Percentiles rank a stretch among this genome's conserved stretches.
phyloP scores from a whole-genome alignment of 805 yeast species.

The Saturnispora galanensis region DNA sequence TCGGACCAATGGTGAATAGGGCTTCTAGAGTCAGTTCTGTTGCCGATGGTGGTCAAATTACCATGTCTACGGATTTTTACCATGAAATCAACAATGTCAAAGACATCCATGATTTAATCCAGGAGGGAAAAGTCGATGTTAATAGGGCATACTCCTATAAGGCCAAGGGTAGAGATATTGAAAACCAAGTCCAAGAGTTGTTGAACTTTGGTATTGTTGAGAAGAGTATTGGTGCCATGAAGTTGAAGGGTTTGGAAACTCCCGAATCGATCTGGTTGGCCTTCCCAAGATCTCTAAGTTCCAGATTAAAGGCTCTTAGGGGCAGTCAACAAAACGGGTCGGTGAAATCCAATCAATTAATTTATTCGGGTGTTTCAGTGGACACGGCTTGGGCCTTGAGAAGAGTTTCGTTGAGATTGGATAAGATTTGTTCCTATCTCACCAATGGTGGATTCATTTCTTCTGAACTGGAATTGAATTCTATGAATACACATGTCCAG shows the following conservation, averaged over 20 bases:
- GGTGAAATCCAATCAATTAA: constrained; percentile 18
- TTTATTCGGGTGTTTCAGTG: constrained; percentile 23
- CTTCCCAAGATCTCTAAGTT: constrained; percentile 55
- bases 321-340: constrained; percentile 11
- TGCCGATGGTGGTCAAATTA: constrained; percentile 98
- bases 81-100: constrained; percentile 56
- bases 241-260: constrained; percentile 88
- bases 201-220: constrained; percentile 61
- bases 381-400: constrained; percentile 34
- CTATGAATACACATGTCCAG: constrained; percentile 10
- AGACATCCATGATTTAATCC: constrained; percentile 35
- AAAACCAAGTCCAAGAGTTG: constrained; percentile 53
- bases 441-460: constrained; percentile 29
- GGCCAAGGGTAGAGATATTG: constrained; percentile 34
- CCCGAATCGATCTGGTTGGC: constrained; percentile 78
- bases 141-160: constrained; percentile 36
- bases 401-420: constrained; percentile 45
- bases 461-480: neutral
- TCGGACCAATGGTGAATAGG: constrained; percentile 97
- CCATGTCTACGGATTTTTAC: constrained; percentile 74
- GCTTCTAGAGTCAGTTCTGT: constrained; percentile 89
- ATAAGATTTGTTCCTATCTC: constrained; percentile 42
- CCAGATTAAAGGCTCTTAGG: constrained; percentile 41
- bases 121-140: constrained; percentile 20
- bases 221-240: constrained; percentile 71